phyloP scores from a whole-genome alignment of 169 alveolate genomes.

The Cryptosporidium ubiquitum region DNA sequence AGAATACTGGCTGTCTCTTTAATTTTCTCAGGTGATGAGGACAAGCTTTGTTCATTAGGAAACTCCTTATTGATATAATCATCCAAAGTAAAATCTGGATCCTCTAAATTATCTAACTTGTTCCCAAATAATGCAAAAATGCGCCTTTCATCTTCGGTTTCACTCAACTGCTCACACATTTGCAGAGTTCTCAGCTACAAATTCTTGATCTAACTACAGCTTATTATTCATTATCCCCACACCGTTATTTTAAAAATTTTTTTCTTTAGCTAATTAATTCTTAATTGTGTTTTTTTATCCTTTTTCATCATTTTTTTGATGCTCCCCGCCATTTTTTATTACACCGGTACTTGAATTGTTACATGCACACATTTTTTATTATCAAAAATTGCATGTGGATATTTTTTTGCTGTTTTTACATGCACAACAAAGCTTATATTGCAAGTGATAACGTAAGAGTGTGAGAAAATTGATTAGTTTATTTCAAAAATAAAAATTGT shows the following conservation, averaged over 20 bases:
- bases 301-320: background rate
- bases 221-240: background rate
- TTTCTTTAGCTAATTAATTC: background rate
- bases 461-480: background rate
- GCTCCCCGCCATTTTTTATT: background rate
- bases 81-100: conserved; percentile 4
- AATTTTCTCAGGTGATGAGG: background rate
- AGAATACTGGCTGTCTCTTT: background rate
- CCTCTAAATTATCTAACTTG: background rate
- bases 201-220: background rate
- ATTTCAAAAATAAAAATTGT: background rate
- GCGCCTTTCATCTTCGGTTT: background rate
- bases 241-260: background rate
- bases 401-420: background rate
- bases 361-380: conserved; percentile 12
- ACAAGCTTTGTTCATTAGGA: conserved; percentile 64
- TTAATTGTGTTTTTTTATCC: background rate
- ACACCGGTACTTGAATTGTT: conserved; percentile 20
- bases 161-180: background rate
- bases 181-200: background rate
- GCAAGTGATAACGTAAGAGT: background rate
- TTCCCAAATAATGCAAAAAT: conserved; percentile 9
- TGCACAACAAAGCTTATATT: background rate
- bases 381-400: conserved; percentile 1
- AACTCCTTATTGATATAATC: conserved; percentile 14